Evolutionary conservation across 352 stramenopile species (phyloP), one percentile per base, ranked within the genome.

Genomic region (Phytophthora podocarpi): DNA sequence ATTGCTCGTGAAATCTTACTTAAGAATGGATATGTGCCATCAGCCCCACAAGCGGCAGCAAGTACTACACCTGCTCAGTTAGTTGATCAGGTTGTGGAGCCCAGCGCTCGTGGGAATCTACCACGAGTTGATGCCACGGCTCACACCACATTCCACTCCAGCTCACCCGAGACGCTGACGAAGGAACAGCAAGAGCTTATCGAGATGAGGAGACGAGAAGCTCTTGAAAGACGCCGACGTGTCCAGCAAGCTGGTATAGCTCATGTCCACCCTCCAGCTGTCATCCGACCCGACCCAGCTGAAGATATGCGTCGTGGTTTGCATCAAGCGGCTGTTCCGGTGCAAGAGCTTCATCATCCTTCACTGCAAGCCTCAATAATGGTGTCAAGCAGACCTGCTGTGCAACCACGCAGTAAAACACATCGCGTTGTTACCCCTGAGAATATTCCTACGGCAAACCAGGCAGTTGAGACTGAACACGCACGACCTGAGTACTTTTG

Each of bases 1-100:
- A 66, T 92, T 15, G 82, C 85, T 5, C 61, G 77, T 9, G 80
- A 90, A 2, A 80, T 93, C 16, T 57, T 93, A 18, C 60, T 70
- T 1, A 79, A 78, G 51, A 90, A 93, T 41, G 85, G 85, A 5
- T 88, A 90, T 48, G 10, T 52, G 2, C 36, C 64, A 7, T 42
- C 55, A 23, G 15, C 46, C 10, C 39, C 52, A 21, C 26, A 67
- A 15, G 12, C 45, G 8, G 20, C 18, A 52, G 15, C 27, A 41
- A 12, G 4, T 32, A 21, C 6, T 35, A 16, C 39, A 45, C 4
- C 31, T 30, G 16, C 8, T 16, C 5, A 13, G 10, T 26, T 16
- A 34, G 27, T 5, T 12, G 52, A 46, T 26, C 15, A 20, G 32
- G 15, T 28, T 3, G 9, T 20, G 10, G 34, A 11, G 15, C 46